Evolutionary conservation across 1,284 basidiomycete genomes (phyloP), one percentile per base, ranked within the genome.

Genomic region (Austroboletus niveus): DNA sequence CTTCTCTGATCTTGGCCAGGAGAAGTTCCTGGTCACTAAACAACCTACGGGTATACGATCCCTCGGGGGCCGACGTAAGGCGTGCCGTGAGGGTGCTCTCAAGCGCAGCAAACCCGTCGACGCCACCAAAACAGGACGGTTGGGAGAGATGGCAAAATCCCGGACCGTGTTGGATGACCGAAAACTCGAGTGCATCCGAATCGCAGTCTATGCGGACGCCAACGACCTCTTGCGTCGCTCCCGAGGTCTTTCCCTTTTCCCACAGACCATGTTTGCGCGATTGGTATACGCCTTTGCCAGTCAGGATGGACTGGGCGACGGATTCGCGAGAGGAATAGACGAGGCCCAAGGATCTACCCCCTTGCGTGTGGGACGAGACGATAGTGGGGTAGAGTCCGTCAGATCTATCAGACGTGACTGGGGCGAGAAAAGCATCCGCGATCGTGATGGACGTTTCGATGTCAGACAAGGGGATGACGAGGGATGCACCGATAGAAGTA

Each of bases 211-310:
- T 71, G 24, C 85, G 80, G 58, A 99, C 89, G 59, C 81, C 78
- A 17, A 94, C 77, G 49, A 99, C 82, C 36, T 92, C 82, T 68
- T 99, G 97, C 1, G 89, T 94, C 9, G 95, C 89, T 24, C 97
- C 97, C 20, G 91, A 94, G 0, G 94, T 97, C 71, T 93, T 95
- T 24, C 97, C 97, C 71, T 99, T 99, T 55, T 91, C 80, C 97
- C 97, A 99, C 17, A 99, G 75, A 8, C 95, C 95, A 65, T 95
- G 92, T 64, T 94, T 94, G 57, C 97, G 87, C 17, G 94, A 98
- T 68, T 98, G 94, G 71, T 99, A 99, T 36, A 97, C 89, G 29
- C 96, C 97, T 62, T 87, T 89, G 32, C 94, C 93, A 2, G 93
- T 89, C 45, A 84, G 60, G 65, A 99, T 94, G 58, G 89, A 91